Evolutionary conservation across 2,329 filamentous ascomycete species (phyloP), one percentile per base, ranked within the genome.

Genomic region (Botrytis deweyae): DNA sequence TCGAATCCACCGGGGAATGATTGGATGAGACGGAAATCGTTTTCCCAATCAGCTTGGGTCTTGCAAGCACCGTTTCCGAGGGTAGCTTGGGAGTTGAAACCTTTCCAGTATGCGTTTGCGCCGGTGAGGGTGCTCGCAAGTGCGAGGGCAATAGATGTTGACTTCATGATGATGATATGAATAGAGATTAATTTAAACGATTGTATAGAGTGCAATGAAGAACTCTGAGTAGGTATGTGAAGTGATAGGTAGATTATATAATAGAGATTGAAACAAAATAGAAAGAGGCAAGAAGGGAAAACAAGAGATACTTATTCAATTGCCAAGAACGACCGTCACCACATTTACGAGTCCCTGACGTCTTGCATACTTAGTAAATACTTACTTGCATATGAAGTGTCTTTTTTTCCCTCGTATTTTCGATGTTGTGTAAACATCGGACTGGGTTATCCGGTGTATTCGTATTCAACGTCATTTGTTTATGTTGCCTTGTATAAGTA

Each of bases 41-140:
- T 81, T 74, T 88, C 84, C 73, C 96, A 87, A 77, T 93, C 85
- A 1, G 85, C 82, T 73, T 87, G 84, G 10, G 86, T 84, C 82
- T 95, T 96, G 87, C 93, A 97, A 71, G 83, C 83, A 40, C 88
- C 85, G 75, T 88, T 85, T 66, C 78, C 81, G 71, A 82, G 82
- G 72, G 80, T 83, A 33, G 83, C 83, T 67, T 80, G 82, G 20
- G 83, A 78, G 75, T 84, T 85, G 78, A 85, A 84, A 40, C 83
- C 83, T 67, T 82, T 81, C 80, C 81, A 83, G 79, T 82, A 84
- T 10, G 83, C 83, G 44, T 75, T 75, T 40, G 79, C 78, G 52
- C 78, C 78, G 6, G 82, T 77, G 22, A 82, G 70, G 52, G 79
- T 75, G 59, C 81, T 78, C 68, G 80, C 79, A 71, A 81, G 79